Evolutionary conservation across 2,329 filamentous ascomycete genomes (phyloP).

Genomic region (Fusarium palustre): DNA sequence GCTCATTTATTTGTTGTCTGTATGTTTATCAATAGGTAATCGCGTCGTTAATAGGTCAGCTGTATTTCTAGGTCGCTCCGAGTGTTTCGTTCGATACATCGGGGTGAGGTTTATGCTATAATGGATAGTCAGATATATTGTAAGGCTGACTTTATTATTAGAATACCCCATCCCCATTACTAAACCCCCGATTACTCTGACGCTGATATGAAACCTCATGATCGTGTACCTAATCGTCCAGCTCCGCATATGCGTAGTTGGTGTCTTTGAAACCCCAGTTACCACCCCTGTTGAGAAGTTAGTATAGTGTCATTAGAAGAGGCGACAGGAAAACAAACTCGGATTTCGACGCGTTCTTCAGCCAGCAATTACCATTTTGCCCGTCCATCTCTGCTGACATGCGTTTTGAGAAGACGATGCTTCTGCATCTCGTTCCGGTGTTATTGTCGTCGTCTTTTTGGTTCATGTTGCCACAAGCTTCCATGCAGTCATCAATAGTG

Average conservation of each 20-base stretch:
- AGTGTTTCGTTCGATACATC: too few species aligned
- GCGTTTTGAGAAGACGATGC: conserved; percentile 22
- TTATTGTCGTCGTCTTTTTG: conserved; percentile 1
- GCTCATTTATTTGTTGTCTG: too few species aligned
- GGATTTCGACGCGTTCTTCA: conserved; percentile 12
- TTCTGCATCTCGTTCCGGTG: conserved; percentile 8
- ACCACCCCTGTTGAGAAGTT: conserved; percentile 2
- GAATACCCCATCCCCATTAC: not conserved
- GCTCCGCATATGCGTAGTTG: conserved; percentile 25
- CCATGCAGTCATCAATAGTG: conserved; percentile 28
- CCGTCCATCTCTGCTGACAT: not conserved
- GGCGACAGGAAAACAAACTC: not conserved
- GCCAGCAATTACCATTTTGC: conserved; percentile 26
- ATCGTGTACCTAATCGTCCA: not conserved
- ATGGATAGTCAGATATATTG: too few species aligned
- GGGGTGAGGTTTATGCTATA: too few species aligned
- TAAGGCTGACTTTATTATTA: not conserved
- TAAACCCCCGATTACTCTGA: not conserved
- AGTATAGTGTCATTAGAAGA: fast-evolving
- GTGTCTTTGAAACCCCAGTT: conserved; percentile 22
- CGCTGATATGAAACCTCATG: too few species aligned
- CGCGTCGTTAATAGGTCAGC: too few species aligned
- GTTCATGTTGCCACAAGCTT: conserved; percentile 24
- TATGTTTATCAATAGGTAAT: too few species aligned
- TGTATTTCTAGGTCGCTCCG: too few species aligned